Evolutionary conservation across 768 basidiomycete species (phyloP).

Genomic region (Vararia minispora): DNA sequence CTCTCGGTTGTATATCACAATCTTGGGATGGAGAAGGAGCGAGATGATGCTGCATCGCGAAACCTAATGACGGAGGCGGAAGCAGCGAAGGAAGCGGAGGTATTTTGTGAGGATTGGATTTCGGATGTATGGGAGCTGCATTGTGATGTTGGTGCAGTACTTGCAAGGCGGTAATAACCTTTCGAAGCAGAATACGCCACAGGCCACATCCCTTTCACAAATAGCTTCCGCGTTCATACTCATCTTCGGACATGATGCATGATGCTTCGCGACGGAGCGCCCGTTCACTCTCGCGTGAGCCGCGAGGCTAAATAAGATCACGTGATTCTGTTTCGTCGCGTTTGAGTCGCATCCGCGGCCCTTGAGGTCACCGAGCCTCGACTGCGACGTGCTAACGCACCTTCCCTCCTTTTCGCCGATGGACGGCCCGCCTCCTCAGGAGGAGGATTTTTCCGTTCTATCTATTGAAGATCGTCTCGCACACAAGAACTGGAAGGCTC

Average conservation of each 20-base stretch:
- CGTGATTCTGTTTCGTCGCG: no score
- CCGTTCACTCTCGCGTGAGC: conserved; percentile 5
- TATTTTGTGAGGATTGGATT: conserved; percentile 40
- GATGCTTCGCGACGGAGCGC: no score
- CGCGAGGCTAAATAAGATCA: no score
- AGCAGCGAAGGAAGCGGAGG: conserved; percentile 29
- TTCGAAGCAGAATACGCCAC: no score
- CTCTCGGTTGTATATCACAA: conserved; percentile 66
- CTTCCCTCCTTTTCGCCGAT: conserved; percentile 27
- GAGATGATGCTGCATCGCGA: conserved; percentile 42
- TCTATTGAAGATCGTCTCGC: conserved; percentile 69
- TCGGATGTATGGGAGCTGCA: conserved; percentile 47
- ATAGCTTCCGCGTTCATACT: no score
- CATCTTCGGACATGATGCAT: no score
- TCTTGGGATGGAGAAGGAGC: conserved; percentile 38
- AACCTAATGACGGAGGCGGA: conserved; percentile 35
- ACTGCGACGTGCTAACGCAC: conserved; percentile 13
- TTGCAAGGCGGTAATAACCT: conserved; percentile 26
- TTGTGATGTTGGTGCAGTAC: conserved; percentile 42
- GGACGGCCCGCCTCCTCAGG: conserved; percentile 87
- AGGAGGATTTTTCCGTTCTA: conserved; percentile 85
- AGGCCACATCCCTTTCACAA: background rate
- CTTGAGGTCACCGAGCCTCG: conserved; percentile 7
- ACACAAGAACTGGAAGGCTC: conserved; percentile 99
- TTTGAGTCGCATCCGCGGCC: no score